A percentile compares a stretch with the other conserved stretches of the same genome.
These are phyloP conservation scores for Fonsecaea monophora DNA, from an alignment of 2,329 filamentous ascomycete genomes.

Conservation along the genomic window DNA sequence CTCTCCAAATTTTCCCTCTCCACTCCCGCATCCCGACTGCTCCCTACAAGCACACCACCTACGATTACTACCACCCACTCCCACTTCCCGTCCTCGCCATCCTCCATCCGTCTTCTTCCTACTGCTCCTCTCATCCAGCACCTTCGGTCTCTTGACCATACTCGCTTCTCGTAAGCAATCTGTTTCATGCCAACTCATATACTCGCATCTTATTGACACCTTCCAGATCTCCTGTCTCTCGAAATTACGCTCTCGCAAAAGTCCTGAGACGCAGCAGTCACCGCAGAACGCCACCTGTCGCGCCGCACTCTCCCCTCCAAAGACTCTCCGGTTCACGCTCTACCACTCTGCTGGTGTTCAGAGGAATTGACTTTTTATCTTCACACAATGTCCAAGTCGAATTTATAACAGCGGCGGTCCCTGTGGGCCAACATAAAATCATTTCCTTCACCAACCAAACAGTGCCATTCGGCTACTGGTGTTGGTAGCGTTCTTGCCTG, in stretches of 20 bases:
- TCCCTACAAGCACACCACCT: slow-evolving; percentile 14
- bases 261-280: background rate
- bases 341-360: slow-evolving; percentile 15
- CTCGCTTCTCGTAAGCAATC: slow-evolving; percentile 31
- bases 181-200: slow-evolving; percentile 14
- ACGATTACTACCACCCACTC: slow-evolving; percentile 17
- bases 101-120: slow-evolving; percentile 25
- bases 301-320: slow-evolving; percentile 9
- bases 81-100: slow-evolving; percentile 20
- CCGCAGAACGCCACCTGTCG: slow-evolving; percentile 25
- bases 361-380: slow-evolving; percentile 18
- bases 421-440: slow-evolving; percentile 41
- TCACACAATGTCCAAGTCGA: slow-evolving; percentile 46
- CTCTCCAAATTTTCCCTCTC: slow-evolving; percentile 22
- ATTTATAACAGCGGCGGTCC: slow-evolving; percentile 54
- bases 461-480: slow-evolving; percentile 24
- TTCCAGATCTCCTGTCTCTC: slow-evolving; percentile 8
- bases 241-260: slow-evolving; percentile 1
- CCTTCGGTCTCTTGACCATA: slow-evolving; percentile 21
- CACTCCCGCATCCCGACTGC: background rate
- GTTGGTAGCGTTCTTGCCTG: slow-evolving; percentile 39
- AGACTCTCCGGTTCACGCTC: slow-evolving; percentile 11
- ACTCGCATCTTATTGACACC: slow-evolving; percentile 17
- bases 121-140: slow-evolving; percentile 23
- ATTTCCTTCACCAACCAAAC: slow-evolving; percentile 12